phyloP scores from a whole-genome alignment of 2,329 filamentous ascomycete genomes.

The Apiospora rasikravindrae region DNA sequence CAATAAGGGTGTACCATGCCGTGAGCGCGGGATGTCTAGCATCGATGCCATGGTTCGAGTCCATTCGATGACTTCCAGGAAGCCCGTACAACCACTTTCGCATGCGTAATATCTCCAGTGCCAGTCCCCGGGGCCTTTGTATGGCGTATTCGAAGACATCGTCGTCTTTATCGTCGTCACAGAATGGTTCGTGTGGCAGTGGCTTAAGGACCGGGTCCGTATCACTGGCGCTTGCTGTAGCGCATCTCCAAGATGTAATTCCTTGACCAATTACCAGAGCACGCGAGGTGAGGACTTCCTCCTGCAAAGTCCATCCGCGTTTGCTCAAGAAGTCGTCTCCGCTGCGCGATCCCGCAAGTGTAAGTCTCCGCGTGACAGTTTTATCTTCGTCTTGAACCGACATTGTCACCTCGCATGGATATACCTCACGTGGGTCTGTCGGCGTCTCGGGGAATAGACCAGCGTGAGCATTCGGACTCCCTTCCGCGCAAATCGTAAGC shows the following conservation, averaged over 20 bases:
- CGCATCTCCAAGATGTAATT: slow-evolving; percentile 30
- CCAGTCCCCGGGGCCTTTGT: background rate
- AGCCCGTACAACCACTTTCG: slow-evolving; percentile 27
- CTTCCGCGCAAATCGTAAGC: slow-evolving; percentile 27
- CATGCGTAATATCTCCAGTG: slow-evolving; percentile 22
- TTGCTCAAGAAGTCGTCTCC: slow-evolving; percentile 26
- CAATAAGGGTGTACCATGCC: slow-evolving; percentile 28
- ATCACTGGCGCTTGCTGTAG: slow-evolving; percentile 24
- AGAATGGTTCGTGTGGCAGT: background rate
- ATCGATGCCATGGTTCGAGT: background rate
- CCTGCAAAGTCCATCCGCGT: slow-evolving; percentile 33
- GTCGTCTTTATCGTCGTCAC: background rate
- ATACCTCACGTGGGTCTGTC: slow-evolving; percentile 19
- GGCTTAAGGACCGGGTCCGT: slow-evolving; percentile 24
- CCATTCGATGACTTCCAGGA: background rate
- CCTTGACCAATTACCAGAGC: slow-evolving; percentile 27
- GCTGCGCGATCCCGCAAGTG: slow-evolving; percentile 23
- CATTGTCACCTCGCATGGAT: slow-evolving; percentile 22
- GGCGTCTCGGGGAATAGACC: slow-evolving; percentile 26
- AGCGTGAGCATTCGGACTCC: slow-evolving; percentile 24
- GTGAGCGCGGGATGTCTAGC: slow-evolving; percentile 1
- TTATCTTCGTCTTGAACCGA: background rate
- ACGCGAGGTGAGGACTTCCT: slow-evolving; percentile 31
- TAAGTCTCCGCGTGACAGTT: slow-evolving; percentile 6
- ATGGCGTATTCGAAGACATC: background rate